Evolutionary conservation across 805 yeast genomes (phyloP), one percentile per base, ranked within the genome.

Genomic region (Pichia californica): DNA sequence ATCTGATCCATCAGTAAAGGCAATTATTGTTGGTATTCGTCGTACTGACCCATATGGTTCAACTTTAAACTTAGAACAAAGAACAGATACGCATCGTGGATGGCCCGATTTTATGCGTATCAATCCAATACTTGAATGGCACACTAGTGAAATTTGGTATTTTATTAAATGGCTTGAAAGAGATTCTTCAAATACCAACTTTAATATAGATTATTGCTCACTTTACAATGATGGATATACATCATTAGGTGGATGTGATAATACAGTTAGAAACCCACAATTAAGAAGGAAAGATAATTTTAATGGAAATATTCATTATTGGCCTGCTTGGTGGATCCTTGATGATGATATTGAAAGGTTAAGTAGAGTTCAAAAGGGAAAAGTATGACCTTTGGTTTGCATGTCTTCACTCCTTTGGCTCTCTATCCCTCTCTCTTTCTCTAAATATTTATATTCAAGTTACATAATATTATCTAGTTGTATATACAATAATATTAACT

Each of bases 101-200:
- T 93, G 98, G 98, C 99, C 99, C 5, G 66, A 70, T 23, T 91
- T 93, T 57, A 63, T 81, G 49, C 65, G 99, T 39, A 68, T 89
- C 5, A 95, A 89, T 55, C 98, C 99, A 0, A 79, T 93, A 7
- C 69, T 93, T 34, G 85, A 85, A 44, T 93, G 98, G 98, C 76
- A 75, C 32, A 83, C 86, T 52, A 73, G 74, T 18, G 86, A 88
- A 45, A 71, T 93, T 3, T 93, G 99, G 99, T 77, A 77, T 51
- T 89, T 91, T 35, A 43, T 49, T 16, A 46, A 48, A 40, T 49
- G 52, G 52, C 15, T 45, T 13, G 56, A 62, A 91, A 39, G 63
- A 78, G 18, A 73, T 66, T 19, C 66, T 77, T 18, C 57, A 71
- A n/a, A 71, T 82, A 33, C 71, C 72, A 3, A 28, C 9, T 42